phyloP scores from a whole-genome alignment of 306 rosid species.

The Oxytropis ochrocephala region DNA sequence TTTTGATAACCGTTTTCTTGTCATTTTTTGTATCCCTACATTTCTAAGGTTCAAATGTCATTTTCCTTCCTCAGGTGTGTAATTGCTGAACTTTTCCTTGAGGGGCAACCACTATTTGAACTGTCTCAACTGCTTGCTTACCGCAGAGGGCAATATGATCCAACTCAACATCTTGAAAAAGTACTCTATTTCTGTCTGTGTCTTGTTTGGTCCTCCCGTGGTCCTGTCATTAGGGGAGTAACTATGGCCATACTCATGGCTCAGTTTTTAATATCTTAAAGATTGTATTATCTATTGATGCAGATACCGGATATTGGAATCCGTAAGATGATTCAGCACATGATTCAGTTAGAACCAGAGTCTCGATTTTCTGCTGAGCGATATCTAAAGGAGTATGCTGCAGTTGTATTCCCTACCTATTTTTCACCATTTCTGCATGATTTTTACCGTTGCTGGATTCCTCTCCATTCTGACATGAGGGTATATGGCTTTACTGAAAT shows the following conservation, averaged over 20 bases:
- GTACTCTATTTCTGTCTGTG: constrained; percentile 30
- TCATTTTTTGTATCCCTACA: not conserved
- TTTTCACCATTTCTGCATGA: constrained; percentile 90
- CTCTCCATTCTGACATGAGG: constrained; percentile 93
- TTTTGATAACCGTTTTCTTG: constrained; percentile 1
- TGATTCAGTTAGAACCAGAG: constrained; percentile 94
- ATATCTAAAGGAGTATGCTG: constrained; percentile 73
- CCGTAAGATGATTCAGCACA: constrained; percentile 88
- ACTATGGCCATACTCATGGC: not conserved
- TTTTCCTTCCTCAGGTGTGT: constrained; percentile 67
- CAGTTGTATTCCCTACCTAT: constrained; percentile 74
- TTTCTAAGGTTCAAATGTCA: constrained; percentile 19
- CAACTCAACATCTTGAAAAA: constrained; percentile 89
- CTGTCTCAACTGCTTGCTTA: constrained; percentile 93
- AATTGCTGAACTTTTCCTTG: constrained; percentile 97
- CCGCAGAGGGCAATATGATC: constrained; percentile 98
- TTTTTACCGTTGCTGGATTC: constrained; percentile 87
- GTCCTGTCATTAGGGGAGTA: not conserved
- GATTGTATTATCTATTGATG: constrained; percentile 23
- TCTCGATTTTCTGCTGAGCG: constrained; percentile 77
- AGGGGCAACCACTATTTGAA: constrained; percentile 95
- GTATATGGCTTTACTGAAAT: constrained; percentile 30
- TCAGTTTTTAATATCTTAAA: not conserved
- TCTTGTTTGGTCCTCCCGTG: not conserved
- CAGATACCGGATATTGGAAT: constrained; percentile 93